phyloP scores from a whole-genome alignment of 225 moss, liverwort and hornwort species.

The Antitrichia curtipendula region DNA sequence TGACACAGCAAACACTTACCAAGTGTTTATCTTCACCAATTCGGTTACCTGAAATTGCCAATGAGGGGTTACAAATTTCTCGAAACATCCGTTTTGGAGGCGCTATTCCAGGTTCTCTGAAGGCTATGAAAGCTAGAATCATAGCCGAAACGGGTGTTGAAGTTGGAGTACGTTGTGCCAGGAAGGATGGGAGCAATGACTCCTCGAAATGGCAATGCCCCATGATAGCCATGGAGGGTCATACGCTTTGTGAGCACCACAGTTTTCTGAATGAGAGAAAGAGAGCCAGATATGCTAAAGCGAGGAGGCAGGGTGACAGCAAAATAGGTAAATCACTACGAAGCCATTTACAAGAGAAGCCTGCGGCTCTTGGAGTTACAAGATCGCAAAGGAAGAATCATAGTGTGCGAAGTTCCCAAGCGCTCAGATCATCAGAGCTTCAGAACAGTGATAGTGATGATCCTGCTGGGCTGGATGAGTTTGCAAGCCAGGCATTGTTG shows the following conservation, averaged over 20 bases:
- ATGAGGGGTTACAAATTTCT: neutral
- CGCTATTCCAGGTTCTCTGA: slow-evolving; percentile 16
- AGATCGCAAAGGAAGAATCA: neutral
- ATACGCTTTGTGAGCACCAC: slow-evolving; percentile 28
- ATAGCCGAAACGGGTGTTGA: slow-evolving; percentile 13
- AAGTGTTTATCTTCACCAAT: neutral
- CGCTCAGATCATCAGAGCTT: neutral
- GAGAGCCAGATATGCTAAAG: slow-evolving; percentile 13
- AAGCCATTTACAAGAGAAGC: neutral
- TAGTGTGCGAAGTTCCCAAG: neutral
- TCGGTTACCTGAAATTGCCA: neutral
- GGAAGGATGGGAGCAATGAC: slow-evolving; percentile 30
- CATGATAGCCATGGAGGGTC: slow-evolving; percentile 22
- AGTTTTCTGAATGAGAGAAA: slow-evolving; percentile 1
- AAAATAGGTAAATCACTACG: neutral
- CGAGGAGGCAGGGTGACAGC: neutral
- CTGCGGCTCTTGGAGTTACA: neutral
- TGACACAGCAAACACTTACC: neutral
- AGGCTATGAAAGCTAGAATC: slow-evolving; percentile 21
- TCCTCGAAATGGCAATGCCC: slow-evolving; percentile 33
- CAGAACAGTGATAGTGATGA: slow-evolving; percentile 4
- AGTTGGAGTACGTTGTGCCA: slow-evolving; percentile 9
- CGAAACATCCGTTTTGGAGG: slow-evolving; percentile 8
- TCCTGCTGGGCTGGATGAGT: slow-evolving; percentile 9
- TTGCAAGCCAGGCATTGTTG: slow-evolving; percentile 14